Conservation (phyloP, 495 filamentous ascomycete genomes). For the Penicillium coprophilum region DNA sequence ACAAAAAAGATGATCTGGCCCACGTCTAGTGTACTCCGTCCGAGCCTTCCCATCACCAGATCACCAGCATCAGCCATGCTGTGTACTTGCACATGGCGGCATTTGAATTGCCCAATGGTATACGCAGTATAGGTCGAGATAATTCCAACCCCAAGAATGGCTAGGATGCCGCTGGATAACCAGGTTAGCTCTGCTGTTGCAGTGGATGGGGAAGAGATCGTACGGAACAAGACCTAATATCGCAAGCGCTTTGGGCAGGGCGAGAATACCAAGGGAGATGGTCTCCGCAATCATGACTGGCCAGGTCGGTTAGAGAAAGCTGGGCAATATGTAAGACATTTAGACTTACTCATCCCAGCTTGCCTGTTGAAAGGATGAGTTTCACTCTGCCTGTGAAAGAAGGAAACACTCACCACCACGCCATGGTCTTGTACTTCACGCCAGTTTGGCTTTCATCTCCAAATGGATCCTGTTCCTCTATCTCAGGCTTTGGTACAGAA, state of each 20-base stretch:
- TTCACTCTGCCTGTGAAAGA: slow-evolving; percentile 1
- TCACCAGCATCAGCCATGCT: slow-evolving; percentile 67
- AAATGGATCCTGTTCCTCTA: slow-evolving; percentile 30
- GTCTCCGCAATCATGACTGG: slow-evolving; percentile 63
- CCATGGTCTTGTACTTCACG: slow-evolving; percentile 38
- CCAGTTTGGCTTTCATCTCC: slow-evolving; percentile 31
- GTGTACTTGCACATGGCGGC: slow-evolving; percentile 59
- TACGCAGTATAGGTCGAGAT: slow-evolving; percentile 72
- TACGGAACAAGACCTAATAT: slow-evolving; percentile 56
- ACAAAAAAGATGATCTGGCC: slow-evolving; percentile 63
- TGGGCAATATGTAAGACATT: neutral
- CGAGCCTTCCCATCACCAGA: slow-evolving; percentile 56
- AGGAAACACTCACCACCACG: slow-evolving; percentile 35
- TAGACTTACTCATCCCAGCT: slow-evolving; percentile 34
- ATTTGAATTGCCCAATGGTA: slow-evolving; percentile 67
- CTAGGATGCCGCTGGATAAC: slow-evolving; percentile 48
- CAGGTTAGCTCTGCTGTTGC: slow-evolving; percentile 47
- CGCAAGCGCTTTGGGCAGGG: slow-evolving; percentile 57
- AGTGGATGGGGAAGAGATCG: slow-evolving; percentile 13
- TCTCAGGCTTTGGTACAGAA: neutral
- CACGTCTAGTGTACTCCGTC: slow-evolving; percentile 56
- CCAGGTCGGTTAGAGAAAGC: slow-evolving; percentile 5
- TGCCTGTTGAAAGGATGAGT: slow-evolving; percentile 25
- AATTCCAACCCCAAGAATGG: slow-evolving; percentile 60
- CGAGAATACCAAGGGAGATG: slow-evolving; percentile 61